These are phyloP conservation scores for Geotrichum siamense DNA, from an alignment of 1,139 yeast genomes.

Conservation along the genomic window DNA sequence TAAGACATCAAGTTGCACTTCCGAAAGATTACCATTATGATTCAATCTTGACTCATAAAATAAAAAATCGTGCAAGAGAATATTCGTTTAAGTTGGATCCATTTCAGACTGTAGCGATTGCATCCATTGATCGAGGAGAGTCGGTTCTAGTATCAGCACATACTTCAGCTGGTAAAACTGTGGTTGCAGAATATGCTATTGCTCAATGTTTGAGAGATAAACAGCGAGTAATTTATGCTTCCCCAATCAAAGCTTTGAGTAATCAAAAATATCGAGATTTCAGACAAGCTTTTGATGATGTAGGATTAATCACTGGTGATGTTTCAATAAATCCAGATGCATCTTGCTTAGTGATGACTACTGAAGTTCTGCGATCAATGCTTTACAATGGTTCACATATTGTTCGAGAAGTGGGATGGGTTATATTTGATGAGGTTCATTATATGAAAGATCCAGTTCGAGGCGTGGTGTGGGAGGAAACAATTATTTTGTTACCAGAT, in stretches of 20 bases:
- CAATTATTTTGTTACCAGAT: slow-evolving; percentile 91
- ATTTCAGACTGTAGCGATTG: slow-evolving; percentile 91
- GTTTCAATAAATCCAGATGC: slow-evolving; percentile 98
- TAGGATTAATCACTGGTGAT: slow-evolving; percentile 96
- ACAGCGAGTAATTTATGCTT: slow-evolving; percentile 88
- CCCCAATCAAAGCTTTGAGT: slow-evolving; percentile 87
- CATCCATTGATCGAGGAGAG: slow-evolving; percentile 88
- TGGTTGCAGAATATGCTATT: slow-evolving; percentile 89
- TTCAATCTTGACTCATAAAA: slow-evolving; percentile 82
- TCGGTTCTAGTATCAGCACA: slow-evolving; percentile 98
- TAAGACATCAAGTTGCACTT: slow-evolving; percentile 93
- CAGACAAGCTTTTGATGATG: slow-evolving; percentile 78
- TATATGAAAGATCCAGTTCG: slow-evolving; percentile 94
- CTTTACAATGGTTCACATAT: slow-evolving; percentile 92
- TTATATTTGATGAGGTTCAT: slow-evolving; percentile 95
- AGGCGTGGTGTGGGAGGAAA: slow-evolving; percentile 99
- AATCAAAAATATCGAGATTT: slow-evolving; percentile 91
- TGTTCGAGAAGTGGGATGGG: slow-evolving; percentile 95
- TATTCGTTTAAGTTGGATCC: slow-evolving; percentile 93
- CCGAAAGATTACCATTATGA: slow-evolving; percentile 85
- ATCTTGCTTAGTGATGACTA: slow-evolving; percentile 93
- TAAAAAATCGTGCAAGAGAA: slow-evolving; percentile 54
- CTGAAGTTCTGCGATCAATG: slow-evolving; percentile 93
- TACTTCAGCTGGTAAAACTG: slow-evolving; percentile 90
- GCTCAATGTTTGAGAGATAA: slow-evolving; percentile 86